These are phyloP conservation scores for Soucietia sequanensis DNA, from an alignment of 805 yeast genomes.

Conservation along the genomic window DNA sequence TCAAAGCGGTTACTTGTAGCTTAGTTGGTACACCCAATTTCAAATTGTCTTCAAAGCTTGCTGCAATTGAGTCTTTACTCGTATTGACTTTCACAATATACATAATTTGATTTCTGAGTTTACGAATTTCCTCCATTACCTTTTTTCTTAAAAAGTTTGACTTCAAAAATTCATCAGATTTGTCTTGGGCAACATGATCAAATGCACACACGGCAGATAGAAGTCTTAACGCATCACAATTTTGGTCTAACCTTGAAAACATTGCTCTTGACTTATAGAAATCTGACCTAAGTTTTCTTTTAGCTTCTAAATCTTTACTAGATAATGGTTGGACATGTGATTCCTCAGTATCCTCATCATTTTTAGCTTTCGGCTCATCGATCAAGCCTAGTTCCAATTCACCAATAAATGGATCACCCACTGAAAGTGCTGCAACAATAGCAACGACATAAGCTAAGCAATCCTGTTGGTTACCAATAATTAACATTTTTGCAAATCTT, in stretches of 20 bases:
- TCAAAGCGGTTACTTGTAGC: slow-evolving; percentile 70
- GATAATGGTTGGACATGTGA: slow-evolving; percentile 35
- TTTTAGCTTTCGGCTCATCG: slow-evolving; percentile 10
- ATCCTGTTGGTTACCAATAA: slow-evolving; percentile 81
- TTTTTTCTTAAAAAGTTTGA: slow-evolving; percentile 73
- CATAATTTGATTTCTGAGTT: slow-evolving; percentile 76
- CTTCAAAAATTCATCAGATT: slow-evolving; percentile 46
- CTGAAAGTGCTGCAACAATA: slow-evolving; percentile 86
- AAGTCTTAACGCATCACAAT: slow-evolving; percentile 72
- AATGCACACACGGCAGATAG: slow-evolving; percentile 84
- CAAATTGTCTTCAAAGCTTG: slow-evolving; percentile 33
- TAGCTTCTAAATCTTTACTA: slow-evolving; percentile 37
- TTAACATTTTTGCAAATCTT: slow-evolving; percentile 83
- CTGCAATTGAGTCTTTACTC: slow-evolving; percentile 58
- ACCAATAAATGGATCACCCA: slow-evolving; percentile 84
- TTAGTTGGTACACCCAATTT: slow-evolving; percentile 67
- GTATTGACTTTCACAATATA: slow-evolving; percentile 70
- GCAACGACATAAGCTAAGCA: slow-evolving; percentile 90
- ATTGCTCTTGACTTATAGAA: slow-evolving; percentile 57
- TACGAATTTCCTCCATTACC: slow-evolving; percentile 79
- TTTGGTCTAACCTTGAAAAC: slow-evolving; percentile 67
- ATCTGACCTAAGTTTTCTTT: slow-evolving; percentile 44
- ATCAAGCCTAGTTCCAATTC: slow-evolving; percentile 71
- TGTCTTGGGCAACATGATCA: slow-evolving; percentile 64
- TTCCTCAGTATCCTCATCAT: slow-evolving; percentile 30